A percentile compares a stretch with the other conserved stretches of the same genome.
These are phyloP conservation scores for Leishmania major DNA, from an alignment of 208 protist species.

Conservation along the genomic window DNA sequence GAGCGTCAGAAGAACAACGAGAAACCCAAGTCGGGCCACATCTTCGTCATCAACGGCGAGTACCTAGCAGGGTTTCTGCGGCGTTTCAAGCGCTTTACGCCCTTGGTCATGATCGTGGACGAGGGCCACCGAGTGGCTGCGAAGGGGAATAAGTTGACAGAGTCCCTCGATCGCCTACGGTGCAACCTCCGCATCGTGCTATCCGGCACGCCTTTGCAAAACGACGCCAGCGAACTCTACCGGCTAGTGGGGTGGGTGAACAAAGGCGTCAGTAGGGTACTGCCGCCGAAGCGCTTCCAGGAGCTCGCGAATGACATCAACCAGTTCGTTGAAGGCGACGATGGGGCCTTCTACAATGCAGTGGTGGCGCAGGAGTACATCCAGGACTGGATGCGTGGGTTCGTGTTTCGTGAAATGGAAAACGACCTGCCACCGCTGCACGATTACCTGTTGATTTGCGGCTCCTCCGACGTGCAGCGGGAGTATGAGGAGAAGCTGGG, in stretches of 20 bases:
- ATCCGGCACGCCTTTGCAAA: constrained; percentile 92
- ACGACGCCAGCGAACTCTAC: constrained; percentile 85
- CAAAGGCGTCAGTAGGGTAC: constrained; percentile 42
- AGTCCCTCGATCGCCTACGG: constrained; percentile 49
- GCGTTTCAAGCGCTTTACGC: constrained; percentile 56
- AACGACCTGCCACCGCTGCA: constrained; percentile 78
- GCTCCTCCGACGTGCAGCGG: constrained; percentile 55
- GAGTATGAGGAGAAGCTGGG: constrained; percentile 30
- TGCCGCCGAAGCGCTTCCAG: constrained; percentile 59
- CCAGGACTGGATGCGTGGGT: constrained; percentile 85
- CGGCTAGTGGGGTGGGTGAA: constrained; percentile 84
- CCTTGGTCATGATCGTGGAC: constrained; percentile 83
- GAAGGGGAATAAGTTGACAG: constrained; percentile 67
- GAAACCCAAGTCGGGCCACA: constrained; percentile 40
- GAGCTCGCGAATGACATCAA: constrained; percentile 64
- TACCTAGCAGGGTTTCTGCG: constrained; percentile 52
- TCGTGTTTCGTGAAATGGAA: constrained; percentile 87
- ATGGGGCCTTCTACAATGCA: constrained; percentile 50
- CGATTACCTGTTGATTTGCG: constrained; percentile 86
- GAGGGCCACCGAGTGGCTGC: constrained; percentile 82
- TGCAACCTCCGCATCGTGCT: constrained; percentile 74
- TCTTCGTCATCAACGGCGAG: constrained; percentile 85
- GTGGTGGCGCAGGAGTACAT: constrained; percentile 74
- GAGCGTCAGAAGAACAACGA: constrained; percentile 41
- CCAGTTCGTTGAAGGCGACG: constrained; percentile 76